Percentiles rank a stretch among this genome's conserved stretches.
Conservation (phyloP, 768 basidiomycete species). For the Hortiboletus flavorubellus region DNA sequence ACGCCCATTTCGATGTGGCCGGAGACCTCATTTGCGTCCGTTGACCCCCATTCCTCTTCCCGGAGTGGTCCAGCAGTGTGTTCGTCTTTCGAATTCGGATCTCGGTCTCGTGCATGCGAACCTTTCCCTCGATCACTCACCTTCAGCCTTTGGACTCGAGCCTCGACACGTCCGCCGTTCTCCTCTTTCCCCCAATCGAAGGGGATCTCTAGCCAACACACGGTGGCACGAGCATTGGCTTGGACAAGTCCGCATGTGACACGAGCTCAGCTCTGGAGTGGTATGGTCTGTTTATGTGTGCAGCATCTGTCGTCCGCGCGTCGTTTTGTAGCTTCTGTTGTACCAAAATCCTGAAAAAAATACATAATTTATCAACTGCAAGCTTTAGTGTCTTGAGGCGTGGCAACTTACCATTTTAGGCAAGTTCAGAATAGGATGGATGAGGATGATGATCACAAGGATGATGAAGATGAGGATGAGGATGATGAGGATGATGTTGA, state of each 20-base stretch:
- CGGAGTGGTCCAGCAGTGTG: conserved; percentile 1
- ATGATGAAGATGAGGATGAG: too few species aligned
- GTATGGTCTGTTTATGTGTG: conserved; percentile 6
- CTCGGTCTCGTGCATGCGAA: conserved; percentile 14
- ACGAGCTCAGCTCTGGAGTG: conserved; percentile 9
- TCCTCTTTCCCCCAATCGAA: neutral
- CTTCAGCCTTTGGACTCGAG: conserved; percentile 1
- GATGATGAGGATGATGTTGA: too few species aligned
- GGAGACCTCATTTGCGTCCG: conserved; percentile 4
- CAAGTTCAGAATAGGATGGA: too few species aligned
- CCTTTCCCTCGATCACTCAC: neutral
- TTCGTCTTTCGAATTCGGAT: conserved; percentile 10
- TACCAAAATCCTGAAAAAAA: conserved; percentile 13
- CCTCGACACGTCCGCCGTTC: too few species aligned
- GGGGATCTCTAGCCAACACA: too few species aligned
- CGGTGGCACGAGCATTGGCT: neutral
- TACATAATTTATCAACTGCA: neutral
- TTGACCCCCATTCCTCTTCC: conserved; percentile 1
- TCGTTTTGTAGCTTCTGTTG: conserved; percentile 4
- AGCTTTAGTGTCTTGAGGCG: neutral
- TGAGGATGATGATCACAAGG: too few species aligned
- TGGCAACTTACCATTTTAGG: neutral
- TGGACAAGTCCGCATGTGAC: conserved; percentile 1
- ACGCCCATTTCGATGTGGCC: conserved; percentile 10
- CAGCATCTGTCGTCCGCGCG: conserved; percentile 1